Conservation (phyloP, 2,329 filamentous ascomycete species). For the Chalaropsis thielavioides region DNA sequence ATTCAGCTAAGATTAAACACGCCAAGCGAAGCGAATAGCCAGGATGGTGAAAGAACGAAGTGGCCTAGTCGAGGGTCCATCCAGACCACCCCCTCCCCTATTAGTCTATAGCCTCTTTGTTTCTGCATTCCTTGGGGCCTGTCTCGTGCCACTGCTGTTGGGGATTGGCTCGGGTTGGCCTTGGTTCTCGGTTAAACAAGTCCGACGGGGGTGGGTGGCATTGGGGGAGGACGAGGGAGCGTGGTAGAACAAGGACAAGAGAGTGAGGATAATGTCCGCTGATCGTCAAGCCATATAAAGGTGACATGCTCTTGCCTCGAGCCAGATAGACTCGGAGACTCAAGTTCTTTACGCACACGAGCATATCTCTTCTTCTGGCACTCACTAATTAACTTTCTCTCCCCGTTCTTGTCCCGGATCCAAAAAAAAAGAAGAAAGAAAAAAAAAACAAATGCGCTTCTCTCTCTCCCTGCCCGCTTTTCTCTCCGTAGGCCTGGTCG, state of each 20-base stretch:
- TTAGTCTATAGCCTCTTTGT: background rate
- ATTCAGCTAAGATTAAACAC: constrained; percentile 4
- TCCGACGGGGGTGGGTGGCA: background rate
- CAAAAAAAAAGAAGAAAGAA: too few species aligned
- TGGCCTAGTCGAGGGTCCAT: background rate
- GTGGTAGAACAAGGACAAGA: background rate
- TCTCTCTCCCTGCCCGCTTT: constrained; percentile 1
- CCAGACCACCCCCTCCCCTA: background rate
- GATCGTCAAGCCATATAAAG: background rate
- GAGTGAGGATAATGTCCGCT: background rate
- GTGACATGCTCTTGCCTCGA: background rate
- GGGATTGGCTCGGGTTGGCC: background rate
- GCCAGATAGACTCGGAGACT: background rate
- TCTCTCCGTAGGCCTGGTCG: background rate
- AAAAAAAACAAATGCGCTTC: constrained; percentile 13
- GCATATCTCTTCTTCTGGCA: background rate
- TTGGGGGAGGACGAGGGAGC: background rate
- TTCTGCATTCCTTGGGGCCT: background rate
- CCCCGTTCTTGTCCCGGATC: background rate
- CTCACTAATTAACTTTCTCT: background rate
- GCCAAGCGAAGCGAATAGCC: background rate
- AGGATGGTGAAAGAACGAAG: background rate
- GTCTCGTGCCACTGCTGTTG: background rate
- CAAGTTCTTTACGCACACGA: background rate
- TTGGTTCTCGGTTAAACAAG: background rate